Evolutionary conservation across 2,329 filamentous ascomycete species (phyloP).

Genomic region (Diplocarpon rosae): DNA sequence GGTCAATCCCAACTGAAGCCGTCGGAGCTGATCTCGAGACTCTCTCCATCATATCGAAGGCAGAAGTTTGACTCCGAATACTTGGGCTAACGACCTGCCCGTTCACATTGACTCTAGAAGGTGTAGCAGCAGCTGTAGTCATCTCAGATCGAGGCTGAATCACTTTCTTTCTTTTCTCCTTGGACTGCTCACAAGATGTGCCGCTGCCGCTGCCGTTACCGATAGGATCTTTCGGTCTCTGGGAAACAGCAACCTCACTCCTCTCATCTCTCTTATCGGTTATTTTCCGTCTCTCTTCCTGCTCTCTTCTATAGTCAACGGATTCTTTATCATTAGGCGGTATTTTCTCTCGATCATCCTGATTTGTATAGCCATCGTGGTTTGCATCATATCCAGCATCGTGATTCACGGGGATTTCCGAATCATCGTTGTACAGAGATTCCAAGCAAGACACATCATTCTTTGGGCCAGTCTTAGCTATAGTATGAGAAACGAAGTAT

Average conservation of each 20-base stretch:
- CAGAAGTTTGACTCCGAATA: neutral
- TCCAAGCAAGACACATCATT: too few species aligned
- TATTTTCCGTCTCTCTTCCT: neutral
- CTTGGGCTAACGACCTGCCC: neutral
- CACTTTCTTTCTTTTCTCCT: neutral
- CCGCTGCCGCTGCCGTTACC: neutral
- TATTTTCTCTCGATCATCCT: too few species aligned
- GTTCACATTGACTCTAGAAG: neutral
- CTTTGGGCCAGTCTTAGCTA: too few species aligned
- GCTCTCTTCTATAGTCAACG: neutral
- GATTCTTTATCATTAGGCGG: neutral
- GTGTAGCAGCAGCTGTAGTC: neutral
- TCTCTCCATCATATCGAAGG: neutral
- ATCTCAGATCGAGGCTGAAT: neutral
- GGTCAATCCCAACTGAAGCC: neutral
- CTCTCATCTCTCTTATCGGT: neutral
- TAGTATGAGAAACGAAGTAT: too few species aligned
- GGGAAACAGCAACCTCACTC: neutral
- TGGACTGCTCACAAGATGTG: neutral
- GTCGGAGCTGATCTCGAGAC: neutral
- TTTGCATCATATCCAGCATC: too few species aligned
- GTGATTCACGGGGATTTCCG: too few species aligned
- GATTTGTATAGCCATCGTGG: too few species aligned
- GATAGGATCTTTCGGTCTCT: conserved; percentile 1
- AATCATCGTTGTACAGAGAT: too few species aligned